phyloP scores from a whole-genome alignment of 106 monocot genomes.

The Amphibolis antarctica region DNA sequence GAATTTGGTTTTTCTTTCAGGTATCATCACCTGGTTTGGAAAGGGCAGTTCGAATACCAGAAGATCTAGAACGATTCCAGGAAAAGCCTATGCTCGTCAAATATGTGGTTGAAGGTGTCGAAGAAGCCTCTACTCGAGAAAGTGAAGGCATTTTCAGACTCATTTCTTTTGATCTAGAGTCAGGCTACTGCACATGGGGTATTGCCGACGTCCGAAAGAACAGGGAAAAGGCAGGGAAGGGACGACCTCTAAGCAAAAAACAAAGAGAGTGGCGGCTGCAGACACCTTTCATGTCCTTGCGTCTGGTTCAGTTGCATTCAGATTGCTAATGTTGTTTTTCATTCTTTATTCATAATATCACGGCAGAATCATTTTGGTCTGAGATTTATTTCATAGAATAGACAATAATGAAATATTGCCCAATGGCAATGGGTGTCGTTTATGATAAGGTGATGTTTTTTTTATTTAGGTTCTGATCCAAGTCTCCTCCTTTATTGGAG shows the following conservation, averaged over 20 bases:
- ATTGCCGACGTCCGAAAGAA: conserved; percentile 79
- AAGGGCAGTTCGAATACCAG: conserved; percentile 45
- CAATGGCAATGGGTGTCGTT: too few species aligned
- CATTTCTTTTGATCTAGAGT: conserved; percentile 52
- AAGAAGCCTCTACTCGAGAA: conserved; percentile 28
- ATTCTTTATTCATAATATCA: not conserved
- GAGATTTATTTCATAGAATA: too few species aligned
- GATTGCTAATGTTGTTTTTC: conserved; percentile 22
- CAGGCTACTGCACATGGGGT: conserved; percentile 53
- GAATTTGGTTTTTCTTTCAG: conserved; percentile 23
- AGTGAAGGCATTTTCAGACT: conserved; percentile 67
- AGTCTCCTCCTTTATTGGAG: too few species aligned
- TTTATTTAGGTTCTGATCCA: too few species aligned
- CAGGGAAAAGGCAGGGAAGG: conserved; percentile 59
- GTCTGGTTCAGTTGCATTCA: conserved; percentile 35
- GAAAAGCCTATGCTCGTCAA: conserved; percentile 53
- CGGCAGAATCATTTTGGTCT: too few species aligned
- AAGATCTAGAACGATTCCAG: conserved; percentile 65
- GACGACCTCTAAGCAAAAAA: conserved; percentile 53
- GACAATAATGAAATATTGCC: too few species aligned
- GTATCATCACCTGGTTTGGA: conserved; percentile 71
- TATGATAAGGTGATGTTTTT: too few species aligned
- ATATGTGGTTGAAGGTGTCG: conserved; percentile 14
- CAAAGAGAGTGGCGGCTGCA: conserved; percentile 51
- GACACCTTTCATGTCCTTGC: conserved; percentile 33